These are phyloP conservation scores for Lachnellula suecica DNA, from an alignment of 2,329 filamentous ascomycete genomes.

Conservation along the genomic window DNA sequence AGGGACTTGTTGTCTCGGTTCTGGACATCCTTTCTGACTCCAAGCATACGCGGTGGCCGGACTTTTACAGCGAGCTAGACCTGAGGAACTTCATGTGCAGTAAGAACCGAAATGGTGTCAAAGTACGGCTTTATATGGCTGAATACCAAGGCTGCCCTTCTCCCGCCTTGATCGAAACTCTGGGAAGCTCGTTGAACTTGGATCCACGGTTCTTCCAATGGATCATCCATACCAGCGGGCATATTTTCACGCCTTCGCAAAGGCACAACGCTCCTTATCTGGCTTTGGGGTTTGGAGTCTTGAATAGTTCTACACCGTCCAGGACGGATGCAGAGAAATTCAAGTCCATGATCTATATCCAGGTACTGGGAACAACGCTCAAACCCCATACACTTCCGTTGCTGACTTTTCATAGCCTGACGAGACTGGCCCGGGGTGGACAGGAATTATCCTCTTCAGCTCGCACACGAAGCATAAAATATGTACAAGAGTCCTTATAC, in stretches of 20 bases:
- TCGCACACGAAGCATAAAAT: conserved; percentile 22
- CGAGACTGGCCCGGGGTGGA: conserved; percentile 26
- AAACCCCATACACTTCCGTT: too few species aligned
- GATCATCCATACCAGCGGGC: conserved; percentile 19
- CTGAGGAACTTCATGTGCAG: conserved; percentile 12
- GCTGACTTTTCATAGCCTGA: conserved; percentile 11
- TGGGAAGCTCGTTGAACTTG: conserved; percentile 16
- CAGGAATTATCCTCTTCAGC: conserved; percentile 26
- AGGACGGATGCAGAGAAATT: conserved; percentile 29
- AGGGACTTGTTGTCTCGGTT: conserved; percentile 23
- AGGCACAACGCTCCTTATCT: conserved; percentile 22
- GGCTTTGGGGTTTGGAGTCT: conserved; percentile 25
- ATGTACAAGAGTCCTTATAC: conserved; percentile 19
- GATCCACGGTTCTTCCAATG: conserved; percentile 20
- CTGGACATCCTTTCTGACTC: conserved; percentile 23
- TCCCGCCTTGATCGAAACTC: conserved; percentile 15
- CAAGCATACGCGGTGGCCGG: conserved; percentile 15
- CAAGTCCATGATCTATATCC: conserved; percentile 24
- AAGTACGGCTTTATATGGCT: conserved; percentile 17
- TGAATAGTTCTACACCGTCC: conserved; percentile 14
- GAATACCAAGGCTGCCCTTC: conserved; percentile 13
- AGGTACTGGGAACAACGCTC: too few species aligned
- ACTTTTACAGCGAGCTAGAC: conserved; percentile 13
- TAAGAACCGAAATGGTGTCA: neutral
- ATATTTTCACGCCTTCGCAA: conserved; percentile 24